phyloP scores from a whole-genome alignment of 176 grass and related monocot genomes.

The Dendrocalamus sinicus region DNA sequence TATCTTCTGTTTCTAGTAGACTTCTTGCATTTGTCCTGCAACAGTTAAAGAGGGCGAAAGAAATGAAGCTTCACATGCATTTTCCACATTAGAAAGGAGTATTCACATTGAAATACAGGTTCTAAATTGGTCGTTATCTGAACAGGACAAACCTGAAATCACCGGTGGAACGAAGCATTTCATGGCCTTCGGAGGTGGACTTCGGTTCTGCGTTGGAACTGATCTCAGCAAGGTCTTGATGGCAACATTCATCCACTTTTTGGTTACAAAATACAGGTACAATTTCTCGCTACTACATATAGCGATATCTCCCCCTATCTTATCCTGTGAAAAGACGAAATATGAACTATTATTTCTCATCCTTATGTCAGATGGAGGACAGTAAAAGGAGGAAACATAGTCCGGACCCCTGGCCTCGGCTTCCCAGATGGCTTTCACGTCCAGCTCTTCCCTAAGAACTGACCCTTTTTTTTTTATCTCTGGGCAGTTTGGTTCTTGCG shows the following conservation, averaged over 20 bases:
- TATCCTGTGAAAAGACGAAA: slow-evolving; percentile 7
- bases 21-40: background rate
- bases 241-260: slow-evolving; percentile 76
- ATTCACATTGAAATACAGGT: slow-evolving; percentile 1
- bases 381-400: slow-evolving; percentile 78
- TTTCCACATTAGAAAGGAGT: background rate
- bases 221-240: slow-evolving; percentile 68
- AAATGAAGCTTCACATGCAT: background rate
- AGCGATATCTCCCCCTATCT: background rate
- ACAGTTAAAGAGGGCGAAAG: background rate
- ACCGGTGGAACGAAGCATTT: slow-evolving; percentile 63
- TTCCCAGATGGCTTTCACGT: slow-evolving; percentile 84
- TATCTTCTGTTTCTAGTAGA: background rate
- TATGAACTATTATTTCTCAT: slow-evolving; percentile 24
- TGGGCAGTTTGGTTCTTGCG: background rate
- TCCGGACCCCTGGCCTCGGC: slow-evolving; percentile 70
- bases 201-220: slow-evolving; percentile 64
- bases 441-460: slow-evolving; percentile 60
- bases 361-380: slow-evolving; percentile 59
- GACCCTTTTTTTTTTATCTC: slow-evolving; percentile 35
- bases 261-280: slow-evolving; percentile 84
- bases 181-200: slow-evolving; percentile 66
- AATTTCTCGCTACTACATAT: slow-evolving; percentile 9
- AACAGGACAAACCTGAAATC: slow-evolving; percentile 63
- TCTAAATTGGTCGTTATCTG: slow-evolving; percentile 32